Evolutionary conservation across 805 yeast genomes (phyloP).

Genomic region (Candida orba): DNA sequence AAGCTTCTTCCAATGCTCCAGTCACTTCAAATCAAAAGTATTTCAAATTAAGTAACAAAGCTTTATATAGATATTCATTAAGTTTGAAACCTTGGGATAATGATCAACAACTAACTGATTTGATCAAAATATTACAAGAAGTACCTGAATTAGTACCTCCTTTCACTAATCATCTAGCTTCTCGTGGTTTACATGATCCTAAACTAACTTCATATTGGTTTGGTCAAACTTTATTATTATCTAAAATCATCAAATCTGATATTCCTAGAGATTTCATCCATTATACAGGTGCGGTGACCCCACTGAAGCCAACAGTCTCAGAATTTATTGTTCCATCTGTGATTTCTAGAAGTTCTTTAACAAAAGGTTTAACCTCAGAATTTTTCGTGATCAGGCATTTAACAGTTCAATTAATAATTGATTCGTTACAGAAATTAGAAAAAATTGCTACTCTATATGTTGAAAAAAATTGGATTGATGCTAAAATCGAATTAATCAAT

Average conservation of each 20-base stretch:
- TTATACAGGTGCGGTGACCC: constrained; percentile 24
- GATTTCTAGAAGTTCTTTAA: constrained; percentile 48
- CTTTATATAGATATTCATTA: constrained; percentile 54
- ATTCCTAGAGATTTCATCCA: constrained; percentile 37
- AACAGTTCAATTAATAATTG: constrained; percentile 50
- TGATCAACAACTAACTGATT: constrained; percentile 49
- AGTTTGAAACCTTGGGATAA: constrained; percentile 80
- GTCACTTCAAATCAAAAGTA: constrained; percentile 38
- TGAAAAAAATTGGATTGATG: constrained; percentile 34
- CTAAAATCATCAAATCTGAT: constrained; percentile 50
- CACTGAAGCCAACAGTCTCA: constrained; percentile 31
- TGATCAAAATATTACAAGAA: constrained; percentile 39
- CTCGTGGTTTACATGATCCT: constrained; percentile 74
- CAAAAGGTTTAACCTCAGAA: constrained; percentile 49
- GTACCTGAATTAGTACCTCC: constrained; percentile 72
- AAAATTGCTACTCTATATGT: constrained; percentile 31
- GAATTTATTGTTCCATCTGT: constrained; percentile 63
- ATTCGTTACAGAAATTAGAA: constrained; percentile 47
- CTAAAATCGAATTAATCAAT: constrained; percentile 27
- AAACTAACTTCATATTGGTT: constrained; percentile 76
- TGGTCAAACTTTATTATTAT: constrained; percentile 57
- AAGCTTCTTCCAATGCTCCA: constrained; percentile 16
- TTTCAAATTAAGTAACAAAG: constrained; percentile 60
- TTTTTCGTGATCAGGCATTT: constrained; percentile 51
- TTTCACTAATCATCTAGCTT: constrained; percentile 50